A percentile compares a stretch with the other conserved stretches of the same genome.
These are phyloP conservation scores for Cordyceps cateniannulata DNA, from an alignment of 2,329 filamentous ascomycete species.

Conservation along the genomic window DNA sequence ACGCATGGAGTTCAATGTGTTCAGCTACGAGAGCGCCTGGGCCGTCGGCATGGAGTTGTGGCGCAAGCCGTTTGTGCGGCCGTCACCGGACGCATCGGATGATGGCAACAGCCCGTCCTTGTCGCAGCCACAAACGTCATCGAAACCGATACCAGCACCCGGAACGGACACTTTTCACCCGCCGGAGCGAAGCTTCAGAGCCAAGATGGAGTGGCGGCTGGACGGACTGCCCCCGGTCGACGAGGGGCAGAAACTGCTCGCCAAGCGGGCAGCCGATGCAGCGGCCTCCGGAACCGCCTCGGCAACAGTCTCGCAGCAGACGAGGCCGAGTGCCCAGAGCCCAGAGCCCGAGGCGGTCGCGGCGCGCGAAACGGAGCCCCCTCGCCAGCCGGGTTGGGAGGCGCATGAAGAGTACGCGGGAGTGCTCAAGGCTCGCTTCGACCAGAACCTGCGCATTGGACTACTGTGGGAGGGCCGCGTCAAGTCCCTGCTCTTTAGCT, in stretches of 20 bases:
- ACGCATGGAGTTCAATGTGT: constrained; percentile 93
- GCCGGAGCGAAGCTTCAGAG: constrained; percentile 41
- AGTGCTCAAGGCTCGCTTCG: constrained; percentile 82
- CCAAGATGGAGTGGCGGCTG: constrained; percentile 45
- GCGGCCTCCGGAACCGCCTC: not conserved
- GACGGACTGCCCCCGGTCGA: constrained; percentile 22
- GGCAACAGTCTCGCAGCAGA: no score
- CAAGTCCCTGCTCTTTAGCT: constrained; percentile 86
- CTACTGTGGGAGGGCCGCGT: constrained; percentile 88
- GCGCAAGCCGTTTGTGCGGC: constrained; percentile 52
- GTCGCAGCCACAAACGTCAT: constrained; percentile 28
- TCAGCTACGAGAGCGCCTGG: constrained; percentile 94
- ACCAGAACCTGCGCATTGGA: constrained; percentile 81
- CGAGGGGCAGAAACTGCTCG: not conserved
- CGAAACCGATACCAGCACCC: not conserved
- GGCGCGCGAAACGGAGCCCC: constrained; percentile 21
- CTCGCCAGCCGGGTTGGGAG: constrained; percentile 11
- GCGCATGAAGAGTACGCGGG: constrained; percentile 61
- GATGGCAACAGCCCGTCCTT: constrained; percentile 20
- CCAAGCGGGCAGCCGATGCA: not conserved
- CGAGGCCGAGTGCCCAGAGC: constrained; percentile 6
- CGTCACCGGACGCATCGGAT: constrained; percentile 23
- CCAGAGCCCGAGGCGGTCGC: not conserved
- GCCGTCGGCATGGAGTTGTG: constrained; percentile 89
- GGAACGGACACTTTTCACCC: not conserved